Conservation (phyloP, 139 green algal species). For the Picochlorum sp. region DNA sequence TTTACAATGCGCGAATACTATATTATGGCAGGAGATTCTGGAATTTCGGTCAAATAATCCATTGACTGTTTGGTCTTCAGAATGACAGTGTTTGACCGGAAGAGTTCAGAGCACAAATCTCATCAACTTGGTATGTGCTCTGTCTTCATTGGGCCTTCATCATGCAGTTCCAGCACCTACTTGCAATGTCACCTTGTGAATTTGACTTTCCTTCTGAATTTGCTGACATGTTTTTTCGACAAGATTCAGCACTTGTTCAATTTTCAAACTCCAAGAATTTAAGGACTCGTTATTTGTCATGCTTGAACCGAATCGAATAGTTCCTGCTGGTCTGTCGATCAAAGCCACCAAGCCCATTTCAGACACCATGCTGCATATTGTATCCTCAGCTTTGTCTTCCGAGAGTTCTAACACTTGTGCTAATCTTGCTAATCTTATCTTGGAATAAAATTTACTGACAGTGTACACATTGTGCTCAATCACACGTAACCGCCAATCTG, state of each 20-base stretch:
- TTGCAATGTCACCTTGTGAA: slow-evolving; percentile 67
- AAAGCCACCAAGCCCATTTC: slow-evolving; percentile 66
- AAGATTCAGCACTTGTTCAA: slow-evolving; percentile 66
- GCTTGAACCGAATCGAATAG: slow-evolving; percentile 59
- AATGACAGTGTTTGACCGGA: too few relatives aligned
- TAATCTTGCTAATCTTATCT: slow-evolving; percentile 64
- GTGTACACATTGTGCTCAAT: slow-evolving; percentile 94
- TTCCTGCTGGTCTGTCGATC: slow-evolving; percentile 83
- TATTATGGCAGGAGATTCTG: too few relatives aligned
- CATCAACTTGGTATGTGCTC: neutral
- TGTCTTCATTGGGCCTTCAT: neutral
- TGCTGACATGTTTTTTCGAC: slow-evolving; percentile 87
- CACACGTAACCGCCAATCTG: slow-evolving; percentile 54
- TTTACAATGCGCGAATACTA: too few relatives aligned
- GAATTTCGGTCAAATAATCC: too few relatives aligned
- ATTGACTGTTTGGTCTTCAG: too few relatives aligned
- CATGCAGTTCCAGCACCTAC: neutral
- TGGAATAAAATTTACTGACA: slow-evolving; percentile 74
- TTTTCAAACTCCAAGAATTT: slow-evolving; percentile 72
- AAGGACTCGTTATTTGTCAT: slow-evolving; percentile 52
- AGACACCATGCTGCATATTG: slow-evolving; percentile 83
- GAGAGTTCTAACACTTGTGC: slow-evolving; percentile 74
- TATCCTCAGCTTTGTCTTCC: slow-evolving; percentile 74
- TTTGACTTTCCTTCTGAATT: slow-evolving; percentile 87
- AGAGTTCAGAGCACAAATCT: too few relatives aligned